These are phyloP conservation scores for Sugiyamaella americana DNA, from an alignment of 805 yeast genomes.

Conservation along the genomic window DNA sequence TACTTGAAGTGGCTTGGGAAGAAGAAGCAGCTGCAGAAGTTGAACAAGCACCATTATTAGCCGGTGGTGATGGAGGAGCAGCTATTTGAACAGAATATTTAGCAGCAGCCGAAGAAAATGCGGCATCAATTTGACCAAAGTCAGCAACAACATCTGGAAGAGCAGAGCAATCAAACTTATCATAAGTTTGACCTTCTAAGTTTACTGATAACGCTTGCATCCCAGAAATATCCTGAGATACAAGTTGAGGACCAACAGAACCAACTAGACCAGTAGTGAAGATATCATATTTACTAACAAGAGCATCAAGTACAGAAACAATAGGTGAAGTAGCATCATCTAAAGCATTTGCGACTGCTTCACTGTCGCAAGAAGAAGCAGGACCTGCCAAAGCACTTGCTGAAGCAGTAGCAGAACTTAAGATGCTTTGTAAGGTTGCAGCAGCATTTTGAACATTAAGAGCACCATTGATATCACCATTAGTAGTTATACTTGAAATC, in stretches of 20 bases:
- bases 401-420: constrained; percentile 12
- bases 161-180: not conserved
- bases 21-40: not conserved
- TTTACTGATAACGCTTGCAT: not conserved
- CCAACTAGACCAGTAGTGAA: constrained; percentile 21
- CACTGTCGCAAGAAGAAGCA: constrained; percentile 14
- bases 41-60: constrained; percentile 1
- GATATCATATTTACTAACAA: constrained; percentile 22
- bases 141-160: not conserved
- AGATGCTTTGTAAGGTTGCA: constrained; percentile 19
- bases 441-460: constrained; percentile 25
- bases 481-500: constrained; percentile 8
- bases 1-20: constrained; percentile 1
- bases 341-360: constrained; percentile 9
- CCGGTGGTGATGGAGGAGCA: constrained; percentile 1
- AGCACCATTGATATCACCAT: constrained; percentile 26
- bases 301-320: constrained; percentile 18
- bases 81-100: not conserved
- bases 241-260: constrained; percentile 9
- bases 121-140: not conserved
- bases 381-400: constrained; percentile 11
- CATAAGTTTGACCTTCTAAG: not conserved
- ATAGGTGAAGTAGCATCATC: constrained; percentile 14
- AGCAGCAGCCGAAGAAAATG: not conserved
- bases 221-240: not conserved